Percentiles rank a stretch among this genome's conserved stretches.
These are phyloP conservation scores for Schizosaccharomyces octosporus DNA, from an alignment of 805 yeast species.

Conservation along the genomic window DNA sequence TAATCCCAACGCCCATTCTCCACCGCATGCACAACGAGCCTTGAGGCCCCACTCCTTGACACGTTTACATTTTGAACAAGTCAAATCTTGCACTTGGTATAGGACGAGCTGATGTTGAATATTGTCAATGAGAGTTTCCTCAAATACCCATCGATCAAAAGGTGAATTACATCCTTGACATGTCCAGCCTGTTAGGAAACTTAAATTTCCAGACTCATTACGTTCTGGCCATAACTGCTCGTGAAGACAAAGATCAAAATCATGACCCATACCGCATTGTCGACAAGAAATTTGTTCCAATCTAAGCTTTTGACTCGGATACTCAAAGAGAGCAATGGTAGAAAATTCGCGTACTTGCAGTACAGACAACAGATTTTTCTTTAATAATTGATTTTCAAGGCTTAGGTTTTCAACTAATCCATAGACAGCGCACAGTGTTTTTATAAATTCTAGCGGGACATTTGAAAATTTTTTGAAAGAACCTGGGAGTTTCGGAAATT, in stretches of 20 bases:
- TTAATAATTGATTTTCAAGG: slow-evolving; percentile 47
- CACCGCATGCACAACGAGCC: slow-evolving; percentile 66
- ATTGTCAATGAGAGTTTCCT: slow-evolving; percentile 53
- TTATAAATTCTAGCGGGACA: slow-evolving; percentile 62
- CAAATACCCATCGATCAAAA: slow-evolving; percentile 44
- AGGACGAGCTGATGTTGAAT: slow-evolving; percentile 29
- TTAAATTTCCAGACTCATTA: slow-evolving; percentile 6
- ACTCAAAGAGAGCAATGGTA: slow-evolving; percentile 39
- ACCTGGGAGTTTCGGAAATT: slow-evolving; percentile 58
- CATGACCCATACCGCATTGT: slow-evolving; percentile 48
- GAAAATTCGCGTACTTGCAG: slow-evolving; percentile 73
- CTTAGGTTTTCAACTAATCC: slow-evolving; percentile 36
- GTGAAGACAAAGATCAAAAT: slow-evolving; percentile 62
- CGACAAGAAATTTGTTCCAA: slow-evolving; percentile 53
- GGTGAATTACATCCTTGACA: slow-evolving; percentile 44
- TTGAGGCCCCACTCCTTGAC: slow-evolving; percentile 47
- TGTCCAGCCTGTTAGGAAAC: slow-evolving; percentile 20
- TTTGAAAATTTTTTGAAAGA: slow-evolving; percentile 31
- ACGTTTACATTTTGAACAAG: slow-evolving; percentile 51
- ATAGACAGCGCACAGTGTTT: slow-evolving; percentile 47
- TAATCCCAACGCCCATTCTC: slow-evolving; percentile 46
- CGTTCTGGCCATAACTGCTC: slow-evolving; percentile 16
- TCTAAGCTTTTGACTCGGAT: slow-evolving; percentile 49
- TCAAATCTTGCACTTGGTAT: slow-evolving; percentile 56
- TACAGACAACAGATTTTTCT: slow-evolving; percentile 46